Conservation (phyloP, 1,284 basidiomycete species). For the Puccinia brachypodii region DNA sequence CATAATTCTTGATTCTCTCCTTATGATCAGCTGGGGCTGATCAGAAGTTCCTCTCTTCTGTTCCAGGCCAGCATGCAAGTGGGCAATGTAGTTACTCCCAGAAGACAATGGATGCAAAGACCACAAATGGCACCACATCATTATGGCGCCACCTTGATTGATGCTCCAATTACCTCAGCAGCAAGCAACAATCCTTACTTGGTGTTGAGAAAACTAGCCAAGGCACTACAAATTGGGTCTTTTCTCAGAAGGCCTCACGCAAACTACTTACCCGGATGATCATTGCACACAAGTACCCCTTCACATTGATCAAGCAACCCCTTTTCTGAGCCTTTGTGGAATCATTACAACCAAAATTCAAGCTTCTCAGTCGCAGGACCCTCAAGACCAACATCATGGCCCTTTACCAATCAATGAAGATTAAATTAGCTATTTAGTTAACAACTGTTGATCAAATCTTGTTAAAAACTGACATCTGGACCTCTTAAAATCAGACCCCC, state of each 20-base stretch:
- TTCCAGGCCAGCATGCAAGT: background rate
- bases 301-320: background rate
- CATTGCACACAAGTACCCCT: background rate
- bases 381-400: constrained; percentile 3
- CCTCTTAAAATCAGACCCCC: background rate
- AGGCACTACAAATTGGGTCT: background rate
- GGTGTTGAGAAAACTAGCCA: background rate
- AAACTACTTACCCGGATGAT: background rate
- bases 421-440: background rate
- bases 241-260: background rate
- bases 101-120: background rate
- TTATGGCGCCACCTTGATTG: background rate
- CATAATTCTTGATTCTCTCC: background rate
- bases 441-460: background rate
- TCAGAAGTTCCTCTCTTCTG: background rate
- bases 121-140: background rate
- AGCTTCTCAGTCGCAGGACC: background rate
- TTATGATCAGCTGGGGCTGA: background rate
- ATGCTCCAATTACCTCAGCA: background rate
- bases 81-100: background rate
- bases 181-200: background rate
- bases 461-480: background rate
- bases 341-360: background rate
- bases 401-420: background rate
- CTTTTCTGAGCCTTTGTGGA: background rate